These are phyloP conservation scores for Sarcodon sp. DNA, from an alignment of 768 basidiomycete genomes.

Conservation along the genomic window DNA sequence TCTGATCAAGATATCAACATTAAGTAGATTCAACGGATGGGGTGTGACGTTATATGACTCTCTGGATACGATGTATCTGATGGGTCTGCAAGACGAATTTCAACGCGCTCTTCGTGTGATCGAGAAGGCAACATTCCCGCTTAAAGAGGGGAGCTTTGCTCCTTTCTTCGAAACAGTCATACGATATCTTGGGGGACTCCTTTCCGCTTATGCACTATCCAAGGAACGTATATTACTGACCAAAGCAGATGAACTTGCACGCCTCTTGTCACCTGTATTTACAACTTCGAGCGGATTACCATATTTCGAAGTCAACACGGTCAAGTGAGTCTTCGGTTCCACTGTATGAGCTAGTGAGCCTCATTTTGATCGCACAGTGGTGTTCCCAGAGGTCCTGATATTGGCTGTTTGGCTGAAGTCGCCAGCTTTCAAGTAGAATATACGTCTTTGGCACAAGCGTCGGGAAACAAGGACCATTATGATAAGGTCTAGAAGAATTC, in stretches of 20 bases:
- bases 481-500: conserved; percentile 29
- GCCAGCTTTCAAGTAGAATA: conserved; percentile 78
- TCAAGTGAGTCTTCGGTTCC: conserved; percentile 25
- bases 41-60: conserved; percentile 69
- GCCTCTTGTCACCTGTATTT: conserved; percentile 59
- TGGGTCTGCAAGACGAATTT: conserved; percentile 65
- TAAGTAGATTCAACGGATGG: conserved; percentile 57
- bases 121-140: conserved; percentile 30
- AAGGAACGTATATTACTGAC: conserved; percentile 44
- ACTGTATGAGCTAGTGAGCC: neutral
- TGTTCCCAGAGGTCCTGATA: conserved; percentile 17
- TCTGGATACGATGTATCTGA: conserved; percentile 73
- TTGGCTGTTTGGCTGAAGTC: conserved; percentile 66
- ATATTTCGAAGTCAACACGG: conserved; percentile 50
- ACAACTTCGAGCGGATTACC: conserved; percentile 61
- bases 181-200: conserved; percentile 78
- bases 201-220: conserved; percentile 72
- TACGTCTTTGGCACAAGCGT: conserved; percentile 68
- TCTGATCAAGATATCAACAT: conserved; percentile 11
- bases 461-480: conserved; percentile 52
- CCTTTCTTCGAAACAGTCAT: conserved; percentile 84
- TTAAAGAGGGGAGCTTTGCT: conserved; percentile 21
- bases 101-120: conserved; percentile 44
- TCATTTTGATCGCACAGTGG: conserved; percentile 19
- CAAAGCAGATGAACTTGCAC: conserved; percentile 64